A percentile compares a stretch with the other conserved stretches of the same genome.
Conservation (phyloP, 176 grass and related monocot species). For the Triticum aestivum region DNA sequence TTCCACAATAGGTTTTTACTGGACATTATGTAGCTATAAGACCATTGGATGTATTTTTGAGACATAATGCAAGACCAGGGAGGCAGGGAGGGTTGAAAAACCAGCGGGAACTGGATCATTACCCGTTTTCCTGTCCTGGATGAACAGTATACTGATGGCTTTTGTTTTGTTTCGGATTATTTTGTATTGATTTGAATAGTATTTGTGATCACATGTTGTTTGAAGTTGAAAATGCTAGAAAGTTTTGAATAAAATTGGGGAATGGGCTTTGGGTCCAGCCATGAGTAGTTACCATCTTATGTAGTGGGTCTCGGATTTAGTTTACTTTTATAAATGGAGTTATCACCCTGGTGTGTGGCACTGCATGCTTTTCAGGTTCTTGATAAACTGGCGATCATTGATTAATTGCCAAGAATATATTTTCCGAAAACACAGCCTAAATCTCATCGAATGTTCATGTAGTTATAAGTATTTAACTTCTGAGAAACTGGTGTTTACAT, state of each 20-base stretch:
- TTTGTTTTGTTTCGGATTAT: neutral
- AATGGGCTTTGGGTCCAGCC: neutral
- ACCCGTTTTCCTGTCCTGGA: neutral
- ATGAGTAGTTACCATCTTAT: neutral
- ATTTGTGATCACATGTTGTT: neutral
- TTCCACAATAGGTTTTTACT: neutral
- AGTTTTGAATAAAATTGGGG: neutral
- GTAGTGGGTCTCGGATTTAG: neutral
- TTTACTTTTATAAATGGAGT: neutral
- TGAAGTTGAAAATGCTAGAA: neutral
- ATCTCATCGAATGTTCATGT: neutral
- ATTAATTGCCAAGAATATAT: neutral
- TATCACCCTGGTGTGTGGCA: neutral
- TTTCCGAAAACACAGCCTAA: neutral
- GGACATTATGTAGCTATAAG: neutral
- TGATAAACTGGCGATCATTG: neutral
- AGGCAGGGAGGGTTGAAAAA: neutral
- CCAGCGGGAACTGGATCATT: neutral
- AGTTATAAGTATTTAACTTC: neutral
- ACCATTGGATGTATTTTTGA: neutral
- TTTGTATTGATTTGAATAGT: neutral
- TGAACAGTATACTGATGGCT: neutral
- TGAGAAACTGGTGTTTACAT: neutral
- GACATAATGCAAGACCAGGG: neutral
- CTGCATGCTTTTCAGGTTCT: neutral